Conservation (phyloP, 495 filamentous ascomycete genomes). For the Podospora conica region DNA sequence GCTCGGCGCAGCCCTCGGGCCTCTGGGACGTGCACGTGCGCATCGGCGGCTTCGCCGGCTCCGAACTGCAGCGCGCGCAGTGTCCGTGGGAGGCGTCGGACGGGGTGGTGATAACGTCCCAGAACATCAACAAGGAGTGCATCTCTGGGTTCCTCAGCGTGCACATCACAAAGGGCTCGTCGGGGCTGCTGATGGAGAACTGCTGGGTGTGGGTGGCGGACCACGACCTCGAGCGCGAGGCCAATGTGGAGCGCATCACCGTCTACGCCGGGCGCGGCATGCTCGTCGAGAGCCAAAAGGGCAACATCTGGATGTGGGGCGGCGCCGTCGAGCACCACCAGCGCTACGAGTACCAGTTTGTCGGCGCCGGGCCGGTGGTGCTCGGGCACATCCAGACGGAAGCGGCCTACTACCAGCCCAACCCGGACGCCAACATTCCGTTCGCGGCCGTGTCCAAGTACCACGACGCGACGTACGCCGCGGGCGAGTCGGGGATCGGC, state of each 20-base stretch:
- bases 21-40: constrained; percentile 92
- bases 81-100: constrained; percentile 58
- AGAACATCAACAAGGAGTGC: constrained; percentile 48
- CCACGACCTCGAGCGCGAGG: constrained; percentile 62
- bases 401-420: constrained; percentile 60
- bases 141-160: constrained; percentile 62
- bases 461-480: constrained; percentile 64
- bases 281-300: constrained; percentile 49
- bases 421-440: constrained; percentile 63
- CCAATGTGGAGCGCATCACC: constrained; percentile 57
- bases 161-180: constrained; percentile 55
- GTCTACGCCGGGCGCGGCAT: constrained; percentile 65
- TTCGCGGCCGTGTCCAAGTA: constrained; percentile 54
- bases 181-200: constrained; percentile 59
- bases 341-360: constrained; percentile 75
- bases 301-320: constrained; percentile 53
- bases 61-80: constrained; percentile 62
- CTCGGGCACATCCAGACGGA: constrained; percentile 76
- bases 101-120: constrained; percentile 31
- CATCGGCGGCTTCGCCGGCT: constrained; percentile 72
- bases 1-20: constrained; percentile 55
- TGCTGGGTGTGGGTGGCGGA: constrained; percentile 66
- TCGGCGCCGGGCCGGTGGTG: constrained; percentile 55
- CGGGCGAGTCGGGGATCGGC: constrained; percentile 48
- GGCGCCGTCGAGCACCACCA: constrained; percentile 61